Evolutionary conservation across 371 early-diverging fungal species (phyloP), one percentile per base, ranked within the genome.

Genomic region (Choanephora cucurbitarum): DNA sequence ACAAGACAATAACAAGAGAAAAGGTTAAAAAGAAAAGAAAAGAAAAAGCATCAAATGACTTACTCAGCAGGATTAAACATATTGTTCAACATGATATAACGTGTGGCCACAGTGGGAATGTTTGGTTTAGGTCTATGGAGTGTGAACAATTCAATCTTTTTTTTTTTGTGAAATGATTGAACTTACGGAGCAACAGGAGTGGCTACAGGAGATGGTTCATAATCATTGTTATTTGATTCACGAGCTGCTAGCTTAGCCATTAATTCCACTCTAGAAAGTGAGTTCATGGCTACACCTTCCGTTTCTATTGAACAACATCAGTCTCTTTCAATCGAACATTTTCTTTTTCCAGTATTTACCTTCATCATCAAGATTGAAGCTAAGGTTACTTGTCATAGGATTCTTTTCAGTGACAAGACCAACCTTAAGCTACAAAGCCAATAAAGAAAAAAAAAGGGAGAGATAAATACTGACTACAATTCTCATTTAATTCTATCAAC

Each of bases 21-120:
- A 49, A 6, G 37, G n/a, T 13, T n/a, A 23, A 57, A 33, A 44
- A 19, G n/a, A 43, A 19, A 17, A 4, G 28, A 19, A 21, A 8
- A 23, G 23, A 37, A 48, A 15, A 7, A 23, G 3, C 6, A 7
- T 37, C 15, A 7, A n/a, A n/a, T n/a, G n/a, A 77, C 87, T 71
- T 86, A 92, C 90, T 93, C 91, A 37, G 73, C 85, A 17, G 95
- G 94, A 48, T 95, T 85, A 64, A 95, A 96, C 96, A 96, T 95
- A 59, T 96, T 94, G 57, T 85, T 88, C 60, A 97, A 69, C 67
- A 91, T 70, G n/a, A 93, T 73, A 49, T 83, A 83, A 17, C 84
- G 82, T 17, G 83, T 67, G 13, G 80, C 65, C 39, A 60, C 66
- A 31, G 63, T 60, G 33, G 73, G 77, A 37, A 85, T 75, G 44